These are phyloP conservation scores for Dendrobium officinale DNA, from an alignment of 106 monocot genomes.

Conservation along the genomic window DNA sequence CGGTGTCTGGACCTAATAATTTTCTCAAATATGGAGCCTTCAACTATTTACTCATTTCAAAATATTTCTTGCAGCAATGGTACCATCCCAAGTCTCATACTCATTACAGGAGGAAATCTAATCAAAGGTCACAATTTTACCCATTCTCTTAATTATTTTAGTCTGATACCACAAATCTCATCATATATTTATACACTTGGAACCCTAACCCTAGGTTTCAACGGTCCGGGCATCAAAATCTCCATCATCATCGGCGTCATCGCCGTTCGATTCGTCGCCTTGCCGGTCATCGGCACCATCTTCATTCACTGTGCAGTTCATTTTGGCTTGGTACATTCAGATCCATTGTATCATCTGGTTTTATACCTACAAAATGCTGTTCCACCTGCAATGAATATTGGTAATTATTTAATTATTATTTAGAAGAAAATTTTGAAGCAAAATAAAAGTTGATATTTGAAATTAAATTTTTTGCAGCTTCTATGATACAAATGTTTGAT, in stretches of 20 bases:
- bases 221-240: constrained; percentile 20
- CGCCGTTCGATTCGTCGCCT: constrained; percentile 17
- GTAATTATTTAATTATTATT: constrained; percentile 17
- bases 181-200: neutral
- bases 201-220: constrained; percentile 25
- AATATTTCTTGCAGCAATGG: constrained; percentile 15
- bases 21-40: neutral
- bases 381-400: constrained; percentile 79
- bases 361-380: constrained; percentile 57
- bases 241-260: constrained; percentile 34
- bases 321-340: constrained; percentile 47
- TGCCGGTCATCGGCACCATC: constrained; percentile 27
- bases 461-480: constrained; percentile 22
- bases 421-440: neutral
- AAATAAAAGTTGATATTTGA: neutral
- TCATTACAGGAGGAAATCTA: constrained; percentile 27
- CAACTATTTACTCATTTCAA: neutral
- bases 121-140: constrained; percentile 16
- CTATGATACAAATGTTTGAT: constrained; percentile 66
- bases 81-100: constrained; percentile 16
- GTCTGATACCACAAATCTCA: too few relatives aligned
- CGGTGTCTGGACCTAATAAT: too few relatives aligned
- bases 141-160: neutral
- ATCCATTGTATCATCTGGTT: constrained; percentile 60
- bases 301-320: constrained; percentile 46